Evolutionary conservation across 192 early-diverging fungal genomes (phyloP), one percentile per base, ranked within the genome.

Genomic region (Spizellomyces sp.): DNA sequence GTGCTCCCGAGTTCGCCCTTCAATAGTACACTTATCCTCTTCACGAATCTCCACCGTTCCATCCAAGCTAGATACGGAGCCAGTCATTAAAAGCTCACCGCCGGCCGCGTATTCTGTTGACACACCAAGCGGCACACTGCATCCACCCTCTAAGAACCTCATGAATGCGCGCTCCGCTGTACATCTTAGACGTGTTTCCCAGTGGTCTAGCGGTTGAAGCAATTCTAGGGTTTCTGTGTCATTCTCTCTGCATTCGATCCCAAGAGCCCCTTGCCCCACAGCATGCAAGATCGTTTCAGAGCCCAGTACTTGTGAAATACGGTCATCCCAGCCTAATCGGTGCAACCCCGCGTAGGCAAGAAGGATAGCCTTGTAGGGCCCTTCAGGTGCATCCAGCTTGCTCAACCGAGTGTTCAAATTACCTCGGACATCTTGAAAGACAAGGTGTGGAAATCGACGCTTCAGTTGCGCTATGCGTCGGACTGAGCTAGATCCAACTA

Each of bases 71-170:
- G 86, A 84, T 0, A 98, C 96, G 42, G 90, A 66, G 0, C 88
- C 93, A 61, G 69, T 79, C 66, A 97, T 68, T 19, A 41, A 50
- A 44, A 95, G 77, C 47, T 59, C 60, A n/a, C 43, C 41, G 46
- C 46, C 70, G 21, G 52, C 47, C 21, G 19, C 66, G 14, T 75
- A 17, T 15, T 71, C 61, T 42, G 81, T 84, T 73, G 62, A 86
- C 14, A 96, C 95, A 44, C 95, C 96, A 69, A 98, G 89, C 5
- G 96, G 95, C 54, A 98, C 95, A 58, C 88, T 91, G 82, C 96
- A 98, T 5, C 96, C 96, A 46, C 96, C 96, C 81, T 99, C 94
- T 22, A 99, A 79, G 43, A 77, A 83, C 2, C 79, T 62, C 94
- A 96, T 95, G 70, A 96, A 84, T 45, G 88, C 80, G 12, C 95